Evolutionary conservation across 352 stramenopile species (phyloP), one percentile per base, ranked within the genome.

Genomic region (Aphanomyces invadans): DNA sequence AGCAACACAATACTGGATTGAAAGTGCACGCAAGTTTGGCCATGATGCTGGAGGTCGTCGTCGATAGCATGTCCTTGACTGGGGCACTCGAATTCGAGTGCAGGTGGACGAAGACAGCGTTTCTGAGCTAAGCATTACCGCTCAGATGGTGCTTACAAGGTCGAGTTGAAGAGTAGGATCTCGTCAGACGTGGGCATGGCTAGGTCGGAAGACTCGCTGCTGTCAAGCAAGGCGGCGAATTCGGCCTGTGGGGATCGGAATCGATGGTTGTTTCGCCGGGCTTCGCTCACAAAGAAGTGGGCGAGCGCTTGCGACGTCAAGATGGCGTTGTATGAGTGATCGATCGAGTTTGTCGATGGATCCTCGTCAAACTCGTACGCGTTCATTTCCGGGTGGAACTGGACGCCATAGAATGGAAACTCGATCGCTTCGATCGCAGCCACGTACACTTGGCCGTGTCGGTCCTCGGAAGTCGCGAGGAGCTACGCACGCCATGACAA

Each of bases 321-420:
- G 10, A 92, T 69, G 5, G 73, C 80, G 56, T 89, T 76, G 33
- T 70, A 74, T n/a, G 78, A 80, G 74, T 97, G 88, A 56, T 95
- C 77, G 45, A 96, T 88, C 15, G 78, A 81, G 69, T 96, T 51
- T 73, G 72, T 36, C 82, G 80, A 26, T 85, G 72, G 2, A 57
- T 44, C 83, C 48, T 86, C 75, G 31, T 76, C 86, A 68, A 87
- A 91, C 76, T 97, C 90, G 72, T 92, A 97, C 51, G 72, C 80
- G 71, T 93, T 94, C 73, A 96, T 96, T 73, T 97, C 91, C 0
- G 91, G 91, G 79, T 97, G 91, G 65, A 88, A 97, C 68, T 97
- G 91, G 51, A 95, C 80, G 10, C 76, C 91, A 70, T 90, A 97
- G 31, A 97, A 71, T 12, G 89, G 89, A 62, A 92, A 90, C 44